Conservation (phyloP, 2,329 filamentous ascomycete species). For the Rhinocladiella similis region DNA sequence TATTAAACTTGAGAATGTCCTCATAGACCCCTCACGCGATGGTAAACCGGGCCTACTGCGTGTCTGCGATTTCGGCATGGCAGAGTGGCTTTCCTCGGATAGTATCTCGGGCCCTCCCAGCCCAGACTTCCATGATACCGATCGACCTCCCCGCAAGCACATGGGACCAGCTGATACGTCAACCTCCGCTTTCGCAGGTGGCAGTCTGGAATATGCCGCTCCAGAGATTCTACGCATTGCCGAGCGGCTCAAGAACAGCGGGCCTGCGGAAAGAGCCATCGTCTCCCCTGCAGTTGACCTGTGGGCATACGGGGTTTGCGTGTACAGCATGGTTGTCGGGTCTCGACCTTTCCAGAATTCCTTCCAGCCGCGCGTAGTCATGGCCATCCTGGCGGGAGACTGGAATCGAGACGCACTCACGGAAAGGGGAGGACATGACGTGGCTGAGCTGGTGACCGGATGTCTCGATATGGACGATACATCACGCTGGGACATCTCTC, state of each 20-base stretch:
- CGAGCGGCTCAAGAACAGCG: constrained; percentile 24
- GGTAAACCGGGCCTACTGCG: constrained; percentile 57
- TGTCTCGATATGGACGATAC: constrained; percentile 60
- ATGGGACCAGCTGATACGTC: constrained; percentile 58
- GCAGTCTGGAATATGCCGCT: constrained; percentile 58
- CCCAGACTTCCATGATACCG: constrained; percentile 47
- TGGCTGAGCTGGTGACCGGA: constrained; percentile 58
- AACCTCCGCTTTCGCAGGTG: constrained; percentile 54
- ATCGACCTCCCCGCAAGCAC: constrained; percentile 49
- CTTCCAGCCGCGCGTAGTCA: constrained; percentile 59
- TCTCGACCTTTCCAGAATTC: constrained; percentile 63
- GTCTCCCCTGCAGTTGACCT: constrained; percentile 60
- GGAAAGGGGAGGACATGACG: constrained; percentile 36
- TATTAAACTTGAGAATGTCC: constrained; percentile 69
- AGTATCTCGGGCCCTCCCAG: constrained; percentile 49
- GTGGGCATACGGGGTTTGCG: constrained; percentile 66
- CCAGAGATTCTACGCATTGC: constrained; percentile 46
- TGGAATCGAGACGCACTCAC: constrained; percentile 49
- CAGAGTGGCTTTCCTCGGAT: constrained; percentile 64
- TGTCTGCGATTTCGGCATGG: constrained; percentile 69
- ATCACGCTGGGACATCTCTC: constrained; percentile 57
- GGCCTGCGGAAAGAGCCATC: constrained; percentile 13
- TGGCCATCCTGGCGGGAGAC: constrained; percentile 59
- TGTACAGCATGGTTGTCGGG: constrained; percentile 62
- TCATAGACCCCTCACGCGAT: constrained; percentile 56